Conservation (phyloP, 2,329 filamentous ascomycete species). For the Trichoderma asperellum region DNA sequence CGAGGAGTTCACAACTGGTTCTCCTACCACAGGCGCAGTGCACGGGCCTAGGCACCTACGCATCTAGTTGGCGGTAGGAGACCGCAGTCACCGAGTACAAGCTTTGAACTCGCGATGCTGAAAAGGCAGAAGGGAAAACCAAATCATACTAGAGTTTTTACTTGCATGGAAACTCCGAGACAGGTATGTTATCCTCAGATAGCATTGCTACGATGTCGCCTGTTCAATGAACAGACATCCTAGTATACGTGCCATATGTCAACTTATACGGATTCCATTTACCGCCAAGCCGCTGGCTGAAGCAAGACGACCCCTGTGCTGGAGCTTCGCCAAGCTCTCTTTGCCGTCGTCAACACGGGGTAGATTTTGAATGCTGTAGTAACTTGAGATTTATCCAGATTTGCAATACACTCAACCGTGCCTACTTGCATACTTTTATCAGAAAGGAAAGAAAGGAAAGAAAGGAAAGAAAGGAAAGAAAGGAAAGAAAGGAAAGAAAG, state of each 20-base stretch:
- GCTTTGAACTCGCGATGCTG: background rate
- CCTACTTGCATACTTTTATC: background rate
- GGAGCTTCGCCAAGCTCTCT: background rate
- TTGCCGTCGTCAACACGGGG: background rate
- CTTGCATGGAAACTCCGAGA: background rate
- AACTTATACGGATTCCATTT: background rate
- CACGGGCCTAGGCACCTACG: background rate
- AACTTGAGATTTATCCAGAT: background rate
- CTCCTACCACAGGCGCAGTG: slow-evolving; percentile 11
- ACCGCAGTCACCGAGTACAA: background rate
- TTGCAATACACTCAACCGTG: background rate
- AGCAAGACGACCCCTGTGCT: background rate
- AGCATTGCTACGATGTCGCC: background rate
- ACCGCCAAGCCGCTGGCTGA: background rate
- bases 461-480: background rate
- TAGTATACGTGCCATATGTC: background rate
- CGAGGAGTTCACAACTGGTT: background rate
- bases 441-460: background rate
- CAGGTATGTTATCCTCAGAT: background rate
- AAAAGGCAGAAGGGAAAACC: background rate
- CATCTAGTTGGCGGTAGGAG: background rate
- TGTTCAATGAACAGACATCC: background rate
- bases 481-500: background rate
- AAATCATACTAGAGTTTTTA: too few species aligned
- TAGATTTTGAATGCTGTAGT: background rate